Base-by-base conservation (phyloP, 352 stramenopile genomes). In the Pythium plurisporium region DNA sequence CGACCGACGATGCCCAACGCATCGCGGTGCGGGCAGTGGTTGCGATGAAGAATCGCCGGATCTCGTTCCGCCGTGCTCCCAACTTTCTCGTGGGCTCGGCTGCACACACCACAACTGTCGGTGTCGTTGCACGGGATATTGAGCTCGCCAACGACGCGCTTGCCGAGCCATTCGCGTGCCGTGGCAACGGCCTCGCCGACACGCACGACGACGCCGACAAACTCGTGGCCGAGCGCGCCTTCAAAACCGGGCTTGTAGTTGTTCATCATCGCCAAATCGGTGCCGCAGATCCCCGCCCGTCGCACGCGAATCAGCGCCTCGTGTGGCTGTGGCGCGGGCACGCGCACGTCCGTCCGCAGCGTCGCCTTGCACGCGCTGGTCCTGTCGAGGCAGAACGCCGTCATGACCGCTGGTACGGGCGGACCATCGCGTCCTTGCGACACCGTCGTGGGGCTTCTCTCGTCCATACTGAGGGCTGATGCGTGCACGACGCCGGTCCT, bases 121-220 rank as follows among this genome's bases (percentile, higher is more conserved):
- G 4, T 1, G 26, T 75, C 63, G 20, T 82, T 72, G 55, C 88
- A 96, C 22, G 83, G 79, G 45, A 97, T 66, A 63, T 97, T 97
- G 45, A 97, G 96, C 67, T 97, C 91, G 17, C 83, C 91, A 25
- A 95, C 91, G 23, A 97, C 88, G 27, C 91, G 86, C 60, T 91
- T 78, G 17, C 81, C 79, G 0, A 95, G 50, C 82, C 78, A 83
- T 25, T 59, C 44, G 15, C 71, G 65, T 12, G 73, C 63, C 7
- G 27, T 25, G 22, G 44, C 45, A 49, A 31, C 77, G 12, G 12
- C 31, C 6, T 6, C 11, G 31, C 36, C 73, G 20, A 96, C 55
- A 41, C 82, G 52, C 20, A 82, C 70, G 3, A 97, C 86, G 40
- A 89, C 74, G 8, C 87, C 89, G 23, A 97, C 87, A 58, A 96